Evolutionary conservation across 1,284 basidiomycete species (phyloP).

Genomic region (Sporisorium exsertum): DNA sequence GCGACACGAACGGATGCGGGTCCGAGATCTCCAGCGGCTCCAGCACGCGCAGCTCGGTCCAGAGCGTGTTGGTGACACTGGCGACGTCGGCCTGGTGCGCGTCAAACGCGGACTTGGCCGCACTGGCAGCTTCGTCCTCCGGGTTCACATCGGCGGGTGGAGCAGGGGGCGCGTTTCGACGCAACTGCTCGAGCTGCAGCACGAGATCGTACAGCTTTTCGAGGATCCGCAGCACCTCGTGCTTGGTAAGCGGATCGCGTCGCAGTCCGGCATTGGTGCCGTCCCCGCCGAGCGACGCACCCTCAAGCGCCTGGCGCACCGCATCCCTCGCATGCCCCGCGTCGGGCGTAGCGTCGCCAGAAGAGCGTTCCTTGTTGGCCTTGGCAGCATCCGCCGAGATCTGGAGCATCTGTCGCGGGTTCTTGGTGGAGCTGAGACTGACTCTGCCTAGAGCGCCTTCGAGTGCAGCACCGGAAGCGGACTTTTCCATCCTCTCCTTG

Average conservation of each 20-base stretch:
- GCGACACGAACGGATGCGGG: constrained; percentile 95
- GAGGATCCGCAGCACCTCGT: constrained; percentile 82
- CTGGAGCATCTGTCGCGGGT: constrained; percentile 92
- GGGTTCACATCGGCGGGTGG: constrained; percentile 59
- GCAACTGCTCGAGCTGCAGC: constrained; percentile 85
- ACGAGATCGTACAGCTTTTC: constrained; percentile 89
- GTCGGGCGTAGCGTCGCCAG: constrained; percentile 29
- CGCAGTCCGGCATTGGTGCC: constrained; percentile 74
- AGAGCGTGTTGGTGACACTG: constrained; percentile 72
- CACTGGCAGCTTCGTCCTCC: constrained; percentile 67
- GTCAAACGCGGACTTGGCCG: constrained; percentile 25
- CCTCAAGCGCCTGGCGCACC: constrained; percentile 61
- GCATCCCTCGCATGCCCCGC: constrained; percentile 56
- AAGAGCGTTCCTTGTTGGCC: constrained; percentile 30
- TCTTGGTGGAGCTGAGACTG: constrained; percentile 89
- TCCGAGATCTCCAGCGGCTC: constrained; percentile 93
- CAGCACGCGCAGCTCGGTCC: constrained; percentile 85
- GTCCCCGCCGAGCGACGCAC: constrained; percentile 54
- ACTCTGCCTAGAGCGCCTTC: constrained; percentile 95
- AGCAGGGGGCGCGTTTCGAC: constrained; percentile 79
- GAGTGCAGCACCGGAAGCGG: constrained; percentile 71
- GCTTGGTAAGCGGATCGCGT: constrained; percentile 76
- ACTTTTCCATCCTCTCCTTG: constrained; percentile 74
- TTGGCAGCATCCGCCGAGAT: constrained; percentile 73
- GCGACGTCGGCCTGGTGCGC: constrained; percentile 52